Percentiles rank a stretch among this genome's conserved stretches.
Evolutionary conservation across 192 early-diverging fungal species (phyloP).

Genomic region (Obelidium mucronatum): DNA sequence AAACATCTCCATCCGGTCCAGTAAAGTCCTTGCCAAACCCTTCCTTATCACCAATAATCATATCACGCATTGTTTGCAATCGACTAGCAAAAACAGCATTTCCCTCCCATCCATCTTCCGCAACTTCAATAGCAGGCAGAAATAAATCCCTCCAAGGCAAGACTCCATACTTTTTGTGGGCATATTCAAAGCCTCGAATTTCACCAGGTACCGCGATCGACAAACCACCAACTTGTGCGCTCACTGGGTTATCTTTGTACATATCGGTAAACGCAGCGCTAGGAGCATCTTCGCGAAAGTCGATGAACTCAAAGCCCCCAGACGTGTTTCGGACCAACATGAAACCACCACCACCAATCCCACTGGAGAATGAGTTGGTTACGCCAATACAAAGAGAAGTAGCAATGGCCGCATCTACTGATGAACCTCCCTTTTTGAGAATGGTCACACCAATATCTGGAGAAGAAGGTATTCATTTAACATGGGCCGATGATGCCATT

Average conservation of each 20-base stretch:
- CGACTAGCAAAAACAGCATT: conserved; percentile 54
- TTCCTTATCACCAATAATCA: conserved; percentile 12
- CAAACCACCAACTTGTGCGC: conserved; percentile 51
- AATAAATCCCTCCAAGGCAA: conserved; percentile 85
- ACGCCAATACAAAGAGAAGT: conserved; percentile 80
- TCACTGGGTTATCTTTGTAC: conserved; percentile 76
- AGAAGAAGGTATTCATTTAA: not conserved
- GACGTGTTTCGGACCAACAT: conserved; percentile 78
- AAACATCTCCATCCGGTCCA: conserved; percentile 66
- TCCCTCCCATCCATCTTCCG: conserved; percentile 76
- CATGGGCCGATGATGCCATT: too few species aligned
- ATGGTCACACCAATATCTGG: conserved; percentile 55
- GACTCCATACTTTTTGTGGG: conserved; percentile 81
- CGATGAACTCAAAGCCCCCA: conserved; percentile 59
- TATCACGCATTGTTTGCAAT: conserved; percentile 35
- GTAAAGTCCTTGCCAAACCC: conserved; percentile 64
- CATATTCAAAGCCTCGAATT: conserved; percentile 82
- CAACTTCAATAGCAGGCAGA: conserved; percentile 75
- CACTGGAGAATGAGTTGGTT: conserved; percentile 87
- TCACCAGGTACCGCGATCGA: conserved; percentile 70
- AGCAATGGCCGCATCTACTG: conserved; percentile 89
- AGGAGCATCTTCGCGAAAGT: conserved; percentile 91
- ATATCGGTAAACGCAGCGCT: conserved; percentile 75
- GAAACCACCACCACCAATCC: conserved; percentile 96
- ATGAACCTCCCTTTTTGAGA: conserved; percentile 85